A percentile compares a stretch with the other conserved stretches of the same genome.
Conservation (phyloP, 2,329 filamentous ascomycete species). For the Fusarium sp. region DNA sequence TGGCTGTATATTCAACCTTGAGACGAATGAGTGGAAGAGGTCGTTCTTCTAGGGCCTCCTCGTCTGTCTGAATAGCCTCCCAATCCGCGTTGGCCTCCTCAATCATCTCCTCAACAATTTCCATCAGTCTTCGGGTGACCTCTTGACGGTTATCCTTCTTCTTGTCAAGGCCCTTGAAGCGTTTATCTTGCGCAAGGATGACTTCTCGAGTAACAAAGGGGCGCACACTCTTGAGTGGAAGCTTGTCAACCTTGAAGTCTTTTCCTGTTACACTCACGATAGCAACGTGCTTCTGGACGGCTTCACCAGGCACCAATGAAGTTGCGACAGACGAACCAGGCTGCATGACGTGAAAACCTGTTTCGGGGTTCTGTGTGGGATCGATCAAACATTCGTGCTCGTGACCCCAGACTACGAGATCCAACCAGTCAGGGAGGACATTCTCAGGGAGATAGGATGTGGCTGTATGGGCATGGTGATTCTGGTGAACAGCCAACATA, state of each 20-base stretch:
- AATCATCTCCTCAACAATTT: slow-evolving; percentile 87
- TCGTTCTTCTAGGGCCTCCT: slow-evolving; percentile 68
- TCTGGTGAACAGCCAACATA: slow-evolving; percentile 93
- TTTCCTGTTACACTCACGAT: slow-evolving; percentile 87
- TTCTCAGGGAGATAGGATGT: slow-evolving; percentile 96
- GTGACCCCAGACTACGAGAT: slow-evolving; percentile 95
- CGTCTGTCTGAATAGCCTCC: slow-evolving; percentile 79
- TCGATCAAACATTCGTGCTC: slow-evolving; percentile 97
- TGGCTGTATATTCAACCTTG: slow-evolving; percentile 89
- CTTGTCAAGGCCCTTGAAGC: slow-evolving; percentile 81
- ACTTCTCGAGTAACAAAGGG: slow-evolving; percentile 92
- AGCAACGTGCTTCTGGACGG: slow-evolving; percentile 89
- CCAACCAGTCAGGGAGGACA: slow-evolving; percentile 90
- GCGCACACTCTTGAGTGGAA: slow-evolving; percentile 87
- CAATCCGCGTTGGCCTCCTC: slow-evolving; percentile 85
- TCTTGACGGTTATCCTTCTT: slow-evolving; percentile 86
- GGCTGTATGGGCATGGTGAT: slow-evolving; percentile 90
- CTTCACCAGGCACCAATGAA: slow-evolving; percentile 89
- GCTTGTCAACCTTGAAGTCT: slow-evolving; percentile 82
- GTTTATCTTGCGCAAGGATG: slow-evolving; percentile 78
- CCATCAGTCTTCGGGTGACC: slow-evolving; percentile 80
- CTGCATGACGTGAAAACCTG: slow-evolving; percentile 95
- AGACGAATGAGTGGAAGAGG: slow-evolving; percentile 89
- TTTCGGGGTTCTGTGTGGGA: slow-evolving; percentile 84
- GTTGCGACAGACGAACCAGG: slow-evolving; percentile 97